phyloP scores from a whole-genome alignment of 768 basidiomycete species.

The Tricholoma saponaceum region DNA sequence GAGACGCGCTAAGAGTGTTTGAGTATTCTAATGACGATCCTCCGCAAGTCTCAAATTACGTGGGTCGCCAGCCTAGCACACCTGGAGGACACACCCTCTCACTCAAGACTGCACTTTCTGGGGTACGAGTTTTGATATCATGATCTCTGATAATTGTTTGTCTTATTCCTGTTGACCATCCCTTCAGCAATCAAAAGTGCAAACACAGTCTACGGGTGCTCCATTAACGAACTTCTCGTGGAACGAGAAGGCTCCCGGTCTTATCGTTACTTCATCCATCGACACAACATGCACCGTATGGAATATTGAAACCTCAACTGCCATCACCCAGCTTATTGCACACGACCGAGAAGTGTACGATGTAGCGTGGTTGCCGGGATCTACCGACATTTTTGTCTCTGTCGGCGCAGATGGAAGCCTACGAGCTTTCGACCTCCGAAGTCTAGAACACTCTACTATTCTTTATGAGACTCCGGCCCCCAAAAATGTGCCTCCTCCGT shows the following conservation, averaged over 20 bases:
- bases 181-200: slow-evolving; percentile 81
- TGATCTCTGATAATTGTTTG: not conserved
- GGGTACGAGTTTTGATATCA: slow-evolving; percentile 46
- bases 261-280: slow-evolving; percentile 95
- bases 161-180: not conserved
- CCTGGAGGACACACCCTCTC: slow-evolving; percentile 63
- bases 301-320: slow-evolving; percentile 93
- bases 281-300: slow-evolving; percentile 99
- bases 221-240: slow-evolving; percentile 97
- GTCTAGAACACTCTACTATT: slow-evolving; percentile 97
- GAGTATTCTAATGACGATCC: slow-evolving; percentile 76
- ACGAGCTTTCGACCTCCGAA: slow-evolving; percentile 94
- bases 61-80: slow-evolving; percentile 56
- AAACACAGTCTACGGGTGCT: slow-evolving; percentile 77
- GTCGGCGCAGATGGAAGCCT: slow-evolving; percentile 97
- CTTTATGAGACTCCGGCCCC: slow-evolving; percentile 91
- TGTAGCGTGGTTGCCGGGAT: slow-evolving; percentile 96
- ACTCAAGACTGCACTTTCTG: slow-evolving; percentile 75
- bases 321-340: slow-evolving; percentile 95
- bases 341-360: slow-evolving; percentile 97
- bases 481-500: slow-evolving; percentile 59
- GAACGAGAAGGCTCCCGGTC: slow-evolving; percentile 88
- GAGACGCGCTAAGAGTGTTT: slow-evolving; percentile 90
- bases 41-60: slow-evolving; percentile 55
- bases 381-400: slow-evolving; percentile 95